A percentile compares a stretch with the other conserved stretches of the same genome.
Conservation (phyloP, 148 eudicot genomes). For the Fagopyrum homotropicum region DNA sequence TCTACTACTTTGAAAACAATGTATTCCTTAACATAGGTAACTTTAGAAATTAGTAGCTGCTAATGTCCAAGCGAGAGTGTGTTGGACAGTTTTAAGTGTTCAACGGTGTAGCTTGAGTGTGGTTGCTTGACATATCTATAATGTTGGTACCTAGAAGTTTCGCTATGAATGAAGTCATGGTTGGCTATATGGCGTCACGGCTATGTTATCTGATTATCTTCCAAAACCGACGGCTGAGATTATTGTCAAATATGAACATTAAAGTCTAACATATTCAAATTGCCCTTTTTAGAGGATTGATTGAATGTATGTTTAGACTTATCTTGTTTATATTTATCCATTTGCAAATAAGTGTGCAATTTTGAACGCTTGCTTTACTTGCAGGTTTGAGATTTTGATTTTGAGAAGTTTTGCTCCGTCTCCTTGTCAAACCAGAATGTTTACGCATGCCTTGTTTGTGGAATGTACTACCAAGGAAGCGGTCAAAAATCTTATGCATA, state of each 20-base stretch:
- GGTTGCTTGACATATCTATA: neutral
- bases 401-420: constrained; percentile 46
- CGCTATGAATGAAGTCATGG: neutral
- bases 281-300: neutral
- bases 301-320: neutral
- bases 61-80: neutral
- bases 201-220: neutral
- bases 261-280: neutral
- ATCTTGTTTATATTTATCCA: neutral
- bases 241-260: neutral
- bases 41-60: neutral
- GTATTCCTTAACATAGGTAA: neutral
- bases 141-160: neutral
- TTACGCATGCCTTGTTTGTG: constrained; percentile 94
- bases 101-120: neutral
- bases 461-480: constrained; percentile 92
- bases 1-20: neutral
- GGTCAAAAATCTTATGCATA: constrained; percentile 87
- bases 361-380: constrained; percentile 12
- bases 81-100: neutral
- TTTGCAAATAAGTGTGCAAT: neutral
- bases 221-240: neutral
- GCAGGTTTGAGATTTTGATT: constrained; percentile 57
- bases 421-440: constrained; percentile 89
- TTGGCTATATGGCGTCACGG: neutral